Evolutionary conservation across 2,329 filamentous ascomycete species (phyloP).

Genomic region (Ramularia collo-cygni): DNA sequence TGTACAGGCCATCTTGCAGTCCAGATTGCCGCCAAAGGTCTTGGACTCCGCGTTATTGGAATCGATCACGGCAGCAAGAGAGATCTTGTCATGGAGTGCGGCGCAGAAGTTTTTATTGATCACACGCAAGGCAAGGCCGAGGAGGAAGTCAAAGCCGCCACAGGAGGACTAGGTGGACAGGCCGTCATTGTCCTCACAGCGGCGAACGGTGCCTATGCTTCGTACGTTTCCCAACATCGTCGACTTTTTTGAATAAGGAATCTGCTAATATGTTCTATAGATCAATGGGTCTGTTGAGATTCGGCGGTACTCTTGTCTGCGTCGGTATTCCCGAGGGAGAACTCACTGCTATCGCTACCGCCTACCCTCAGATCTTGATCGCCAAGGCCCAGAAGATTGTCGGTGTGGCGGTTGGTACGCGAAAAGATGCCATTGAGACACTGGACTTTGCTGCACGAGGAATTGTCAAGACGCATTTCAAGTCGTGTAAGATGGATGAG

Average conservation of each 20-base stretch:
- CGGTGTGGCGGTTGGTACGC: conserved; percentile 40
- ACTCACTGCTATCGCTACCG: conserved; percentile 37
- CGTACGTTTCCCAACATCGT: conserved; percentile 15
- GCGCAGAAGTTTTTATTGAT: conserved; percentile 61
- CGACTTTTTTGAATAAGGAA: too few species aligned
- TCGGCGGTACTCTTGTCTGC: conserved; percentile 40
- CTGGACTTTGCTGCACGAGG: conserved; percentile 40
- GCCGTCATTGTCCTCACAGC: conserved; percentile 52
- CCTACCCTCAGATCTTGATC: conserved; percentile 36
- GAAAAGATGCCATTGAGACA: conserved; percentile 44
- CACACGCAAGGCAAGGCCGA: conserved; percentile 49
- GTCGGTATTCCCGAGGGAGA: conserved; percentile 45
- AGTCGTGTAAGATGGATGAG: conserved; percentile 42
- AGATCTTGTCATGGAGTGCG: conserved; percentile 54
- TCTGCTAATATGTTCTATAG: conserved; percentile 7
- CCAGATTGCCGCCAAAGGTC: conserved; percentile 54
- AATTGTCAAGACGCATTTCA: conserved; percentile 43
- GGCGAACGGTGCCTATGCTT: conserved; percentile 42
- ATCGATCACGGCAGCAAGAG: conserved; percentile 59
- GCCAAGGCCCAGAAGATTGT: conserved; percentile 39
- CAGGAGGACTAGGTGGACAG: conserved; percentile 53
- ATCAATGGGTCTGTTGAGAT: conserved; percentile 36
- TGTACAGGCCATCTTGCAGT: conserved; percentile 51
- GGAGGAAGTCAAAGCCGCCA: conserved; percentile 50
- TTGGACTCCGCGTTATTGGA: conserved; percentile 59